Conservation (phyloP, 1,284 basidiomycete species). For the Trichosporon sp. region DNA sequence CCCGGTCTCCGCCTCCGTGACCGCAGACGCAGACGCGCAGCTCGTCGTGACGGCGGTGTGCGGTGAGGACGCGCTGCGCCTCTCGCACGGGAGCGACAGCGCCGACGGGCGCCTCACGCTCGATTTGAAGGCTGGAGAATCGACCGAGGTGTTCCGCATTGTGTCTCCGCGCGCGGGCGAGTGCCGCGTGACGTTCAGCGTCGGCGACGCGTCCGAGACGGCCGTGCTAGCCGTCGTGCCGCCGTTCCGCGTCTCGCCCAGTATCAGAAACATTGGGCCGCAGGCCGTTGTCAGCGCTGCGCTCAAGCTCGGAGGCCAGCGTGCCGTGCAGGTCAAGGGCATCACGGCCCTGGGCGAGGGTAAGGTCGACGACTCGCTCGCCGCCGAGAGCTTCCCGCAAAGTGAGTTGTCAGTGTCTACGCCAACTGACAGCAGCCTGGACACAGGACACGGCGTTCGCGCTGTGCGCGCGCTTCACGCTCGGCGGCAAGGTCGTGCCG, state of each 20-base stretch:
- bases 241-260: conserved; percentile 25
- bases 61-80: neutral
- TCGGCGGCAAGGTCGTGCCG: neutral
- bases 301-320: neutral
- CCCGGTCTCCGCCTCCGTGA: conserved; percentile 58
- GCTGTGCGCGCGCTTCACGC: conserved; percentile 23
- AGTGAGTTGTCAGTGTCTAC: neutral
- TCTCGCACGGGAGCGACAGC: neutral
- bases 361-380: conserved; percentile 7
- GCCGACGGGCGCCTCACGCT: conserved; percentile 11
- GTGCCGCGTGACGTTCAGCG: neutral
- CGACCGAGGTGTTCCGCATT: neutral
- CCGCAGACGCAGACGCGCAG: conserved; percentile 5
- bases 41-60: conserved; percentile 7
- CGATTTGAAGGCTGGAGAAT: conserved; percentile 18
- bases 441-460: conserved; percentile 16
- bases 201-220: neutral
- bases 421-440: neutral
- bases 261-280: neutral
- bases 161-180: neutral
- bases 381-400: neutral
- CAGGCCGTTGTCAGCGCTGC: neutral
- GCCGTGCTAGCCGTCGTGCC: conserved; percentile 25
- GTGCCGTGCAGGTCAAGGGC: neutral
- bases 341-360: neutral